Conservation (phyloP, 768 basidiomycete genomes). For the Vararia minispora region DNA sequence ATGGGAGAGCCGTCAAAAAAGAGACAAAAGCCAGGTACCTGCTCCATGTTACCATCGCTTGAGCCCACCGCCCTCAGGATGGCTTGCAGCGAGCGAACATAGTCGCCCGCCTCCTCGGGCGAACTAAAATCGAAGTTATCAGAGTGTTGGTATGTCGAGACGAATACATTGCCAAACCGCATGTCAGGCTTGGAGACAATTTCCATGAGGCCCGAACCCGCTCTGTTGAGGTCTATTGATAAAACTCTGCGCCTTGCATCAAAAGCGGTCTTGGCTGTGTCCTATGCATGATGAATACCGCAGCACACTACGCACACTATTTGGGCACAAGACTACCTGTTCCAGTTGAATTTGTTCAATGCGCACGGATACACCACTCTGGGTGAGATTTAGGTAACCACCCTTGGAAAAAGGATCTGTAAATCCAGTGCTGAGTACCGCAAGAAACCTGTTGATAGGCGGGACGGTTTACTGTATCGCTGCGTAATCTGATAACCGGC, state of each 20-base stretch:
- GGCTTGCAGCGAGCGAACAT: constrained; percentile 74
- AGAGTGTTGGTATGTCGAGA: background rate
- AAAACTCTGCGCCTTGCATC: constrained; percentile 38
- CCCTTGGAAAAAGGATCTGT: constrained; percentile 70
- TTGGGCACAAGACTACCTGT: constrained; percentile 37
- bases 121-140: constrained; percentile 27
- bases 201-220: constrained; percentile 85
- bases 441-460: constrained; percentile 4
- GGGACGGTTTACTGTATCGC: constrained; percentile 54
- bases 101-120: constrained; percentile 83
- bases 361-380: constrained; percentile 39
- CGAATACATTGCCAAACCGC: constrained; percentile 24
- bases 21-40: constrained; percentile 35
- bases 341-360: constrained; percentile 95
- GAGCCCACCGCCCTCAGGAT: constrained; percentile 75
- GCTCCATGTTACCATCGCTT: constrained; percentile 96
- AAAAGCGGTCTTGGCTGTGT: constrained; percentile 81
- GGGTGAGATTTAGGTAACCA: constrained; percentile 43
- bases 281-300: constrained; percentile 32
- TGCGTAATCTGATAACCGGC: constrained; percentile 97
- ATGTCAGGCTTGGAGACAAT: constrained; percentile 94
- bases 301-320: background rate
- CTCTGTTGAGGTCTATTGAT: constrained; percentile 81
- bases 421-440: background rate
- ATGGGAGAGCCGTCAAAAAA: constrained; percentile 1